A percentile compares a stretch with the other conserved stretches of the same genome.
Evolutionary conservation across 306 rosid species (phyloP).

Genomic region (Rosa multiflora): DNA sequence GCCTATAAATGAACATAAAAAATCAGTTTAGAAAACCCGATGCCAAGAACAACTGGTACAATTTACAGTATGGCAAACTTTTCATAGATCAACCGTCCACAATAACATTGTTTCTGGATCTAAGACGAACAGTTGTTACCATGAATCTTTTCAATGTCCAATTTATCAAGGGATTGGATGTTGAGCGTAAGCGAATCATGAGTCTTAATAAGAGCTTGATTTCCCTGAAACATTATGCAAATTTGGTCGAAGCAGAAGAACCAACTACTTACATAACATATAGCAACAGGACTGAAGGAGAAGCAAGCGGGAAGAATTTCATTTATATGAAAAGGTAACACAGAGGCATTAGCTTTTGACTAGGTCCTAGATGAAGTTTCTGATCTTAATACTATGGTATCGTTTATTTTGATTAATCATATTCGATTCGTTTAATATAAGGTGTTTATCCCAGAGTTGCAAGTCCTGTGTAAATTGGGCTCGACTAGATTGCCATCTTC

Average conservation of each 20-base stretch:
- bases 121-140: neutral
- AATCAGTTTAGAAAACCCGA: too few species aligned
- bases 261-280: neutral
- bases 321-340: neutral
- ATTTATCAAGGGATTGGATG: neutral
- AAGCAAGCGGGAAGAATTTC: neutral
- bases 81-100: neutral
- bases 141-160: neutral
- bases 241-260: neutral
- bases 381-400: too few species aligned
- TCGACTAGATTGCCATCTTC: too few species aligned
- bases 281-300: neutral
- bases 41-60: too few species aligned
- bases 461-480: too few species aligned
- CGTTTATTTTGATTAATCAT: too few species aligned
- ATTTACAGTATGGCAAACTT: neutral
- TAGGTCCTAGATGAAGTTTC: too few species aligned
- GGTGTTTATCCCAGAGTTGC: too few species aligned
- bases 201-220: neutral
- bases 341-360: too few species aligned
- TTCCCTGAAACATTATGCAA: neutral
- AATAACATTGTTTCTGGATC: neutral
- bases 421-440: too few species aligned
- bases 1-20: too few species aligned
- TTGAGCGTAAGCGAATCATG: neutral